These are phyloP conservation scores for Stephania cephalantha DNA, from an alignment of 164 flowering plant species.

Conservation along the genomic window DNA sequence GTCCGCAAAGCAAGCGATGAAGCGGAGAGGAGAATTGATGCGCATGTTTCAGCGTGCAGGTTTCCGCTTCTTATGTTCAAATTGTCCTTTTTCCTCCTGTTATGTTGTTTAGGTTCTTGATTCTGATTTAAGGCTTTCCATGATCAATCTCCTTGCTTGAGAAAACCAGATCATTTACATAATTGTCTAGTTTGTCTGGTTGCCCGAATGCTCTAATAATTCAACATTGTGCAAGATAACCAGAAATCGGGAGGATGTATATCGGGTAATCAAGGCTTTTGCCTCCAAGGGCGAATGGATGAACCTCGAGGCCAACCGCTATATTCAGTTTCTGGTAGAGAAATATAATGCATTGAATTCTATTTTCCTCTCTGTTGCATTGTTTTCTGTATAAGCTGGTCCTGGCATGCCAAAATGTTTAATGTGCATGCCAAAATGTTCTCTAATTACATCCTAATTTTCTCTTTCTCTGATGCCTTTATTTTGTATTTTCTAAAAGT, in stretches of 20 bases:
- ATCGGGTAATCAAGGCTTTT: slow-evolving; percentile 72
- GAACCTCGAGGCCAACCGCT: slow-evolving; percentile 50
- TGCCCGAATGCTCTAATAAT: slow-evolving; percentile 15
- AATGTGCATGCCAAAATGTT: background rate
- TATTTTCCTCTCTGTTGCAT: background rate
- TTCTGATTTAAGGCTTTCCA: background rate
- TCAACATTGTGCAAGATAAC: slow-evolving; percentile 31
- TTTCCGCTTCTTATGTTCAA: slow-evolving; percentile 12
- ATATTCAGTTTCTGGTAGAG: slow-evolving; percentile 55
- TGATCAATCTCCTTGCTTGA: background rate
- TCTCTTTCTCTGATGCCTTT: background rate
- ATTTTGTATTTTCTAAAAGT: background rate
- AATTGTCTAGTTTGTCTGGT: background rate
- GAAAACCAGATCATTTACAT: background rate
- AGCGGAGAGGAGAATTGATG: slow-evolving; percentile 79
- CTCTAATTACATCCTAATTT: background rate
- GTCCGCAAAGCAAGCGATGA: slow-evolving; percentile 83
- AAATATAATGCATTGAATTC: slow-evolving; percentile 3
- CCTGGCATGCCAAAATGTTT: background rate
- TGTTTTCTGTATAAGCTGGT: background rate
- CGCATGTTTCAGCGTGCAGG: slow-evolving; percentile 70
- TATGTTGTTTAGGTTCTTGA: background rate
- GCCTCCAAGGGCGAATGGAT: slow-evolving; percentile 62
- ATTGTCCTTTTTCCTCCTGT: too few relatives aligned
- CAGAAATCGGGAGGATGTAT: slow-evolving; percentile 91